Evolutionary conservation across 768 basidiomycete species (phyloP), one percentile per base, ranked within the genome.

Genomic region (Cystobasidium onofrii): DNA sequence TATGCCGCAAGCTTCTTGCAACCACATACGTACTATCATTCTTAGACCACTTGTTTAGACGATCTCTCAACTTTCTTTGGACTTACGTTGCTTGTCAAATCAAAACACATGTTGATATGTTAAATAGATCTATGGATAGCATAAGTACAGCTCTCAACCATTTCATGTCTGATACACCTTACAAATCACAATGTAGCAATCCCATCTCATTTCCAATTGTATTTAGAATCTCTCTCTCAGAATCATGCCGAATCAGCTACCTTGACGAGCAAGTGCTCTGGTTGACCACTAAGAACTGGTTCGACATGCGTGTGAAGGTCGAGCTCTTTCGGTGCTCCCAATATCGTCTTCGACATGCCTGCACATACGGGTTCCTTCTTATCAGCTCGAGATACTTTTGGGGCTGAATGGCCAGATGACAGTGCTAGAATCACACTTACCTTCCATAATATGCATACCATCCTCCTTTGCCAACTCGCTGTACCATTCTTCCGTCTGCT

Each of bases 381-480:
- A 20, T 50, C n/a, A 17, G n/a, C 10, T 9, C 41, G 41, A 43
- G 41, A 43, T 18, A 7, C 7, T 43, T 43, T 18, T n/a, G n/a
- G n/a, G n/a, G n/a, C n/a, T n/a, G n/a, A 43, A 43, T 9, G 9
- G 41, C 41, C 41, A 43, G 41, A 43, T 18, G n/a, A n/a, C n/a
- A n/a, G 9, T 43, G 41, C 7, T 43, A 43, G 10, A 29, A 12
- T 10, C 23, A 55, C 23, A 7, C 57, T 60, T 27, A 60, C 57
- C 69, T 31, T 71, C 69, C 69, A 71, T 71, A n/a, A 71, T 71
- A 29, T 71, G 69, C 34, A 2, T n/a, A 18, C 69, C 69, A 29
- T 71, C 69, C 55, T 71, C 69, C 33, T 46, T 46, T 9, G 29
- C 36, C 12, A 71, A 27, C 44, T 71, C 69, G 31, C n/a, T 15